These are phyloP conservation scores for Solanum piurae DNA, from an alignment of 257 asterid species.

Conservation along the genomic window DNA sequence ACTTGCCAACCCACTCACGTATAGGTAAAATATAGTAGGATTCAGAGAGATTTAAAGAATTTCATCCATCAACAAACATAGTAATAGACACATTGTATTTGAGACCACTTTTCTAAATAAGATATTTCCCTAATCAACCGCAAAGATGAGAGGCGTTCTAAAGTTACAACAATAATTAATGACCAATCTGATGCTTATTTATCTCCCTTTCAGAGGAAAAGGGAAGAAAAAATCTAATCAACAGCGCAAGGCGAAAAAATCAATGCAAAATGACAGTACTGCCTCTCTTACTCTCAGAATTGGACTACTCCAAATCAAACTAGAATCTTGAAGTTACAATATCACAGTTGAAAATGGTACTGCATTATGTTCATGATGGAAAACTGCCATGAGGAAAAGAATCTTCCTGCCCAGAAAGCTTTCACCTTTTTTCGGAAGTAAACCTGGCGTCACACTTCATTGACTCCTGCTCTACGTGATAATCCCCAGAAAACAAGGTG, in stretches of 20 bases:
- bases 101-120: background rate
- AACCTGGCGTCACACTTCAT: background rate
- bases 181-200: background rate
- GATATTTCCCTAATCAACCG: background rate
- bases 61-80: background rate
- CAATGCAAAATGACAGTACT: background rate
- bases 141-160: slow-evolving; percentile 2
- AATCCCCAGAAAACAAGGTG: background rate
- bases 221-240: background rate
- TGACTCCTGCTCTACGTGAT: background rate
- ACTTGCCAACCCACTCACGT: background rate
- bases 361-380: background rate
- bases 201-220: background rate
- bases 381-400: background rate
- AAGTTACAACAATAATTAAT: background rate
- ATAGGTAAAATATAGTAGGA: background rate
- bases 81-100: background rate
- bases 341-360: slow-evolving; percentile 4
- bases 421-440: background rate
- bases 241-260: background rate
- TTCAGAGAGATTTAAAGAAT: background rate
- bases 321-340: slow-evolving; percentile 5
- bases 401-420: background rate
- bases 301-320: background rate
- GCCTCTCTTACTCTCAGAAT: background rate